Percentiles rank a stretch among this genome's conserved stretches.
phyloP scores from a whole-genome alignment of 345 rosid genomes.

The Aquilaria yunnanensis region DNA sequence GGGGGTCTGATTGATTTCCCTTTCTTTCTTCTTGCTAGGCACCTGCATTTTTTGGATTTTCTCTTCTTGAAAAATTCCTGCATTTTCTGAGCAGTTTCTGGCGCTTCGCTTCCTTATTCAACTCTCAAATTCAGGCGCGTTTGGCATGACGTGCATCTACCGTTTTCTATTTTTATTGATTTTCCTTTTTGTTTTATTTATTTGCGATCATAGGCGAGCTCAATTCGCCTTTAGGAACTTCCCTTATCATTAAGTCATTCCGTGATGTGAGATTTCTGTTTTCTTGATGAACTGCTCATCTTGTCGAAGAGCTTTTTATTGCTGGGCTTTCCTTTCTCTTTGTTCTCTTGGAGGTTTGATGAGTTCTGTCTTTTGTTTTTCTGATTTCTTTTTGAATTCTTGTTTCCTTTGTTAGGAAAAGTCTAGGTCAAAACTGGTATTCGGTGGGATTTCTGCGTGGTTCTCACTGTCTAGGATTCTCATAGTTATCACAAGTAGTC shows the following conservation, averaged over 20 bases:
- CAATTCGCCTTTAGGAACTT: neutral
- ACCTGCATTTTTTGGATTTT: neutral
- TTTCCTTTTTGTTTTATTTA: neutral
- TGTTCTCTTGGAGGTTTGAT: too few species aligned
- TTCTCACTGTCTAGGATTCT: too few species aligned
- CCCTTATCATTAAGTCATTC: too few species aligned
- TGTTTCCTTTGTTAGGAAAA: neutral
- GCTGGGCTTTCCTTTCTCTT: too few species aligned
- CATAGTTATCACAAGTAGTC: too few species aligned
- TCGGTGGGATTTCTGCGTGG: too few species aligned
- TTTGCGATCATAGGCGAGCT: constrained; percentile 14
- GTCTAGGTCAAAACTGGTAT: too few species aligned
- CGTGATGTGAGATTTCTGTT: neutral
- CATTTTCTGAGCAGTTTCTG: constrained; percentile 15
- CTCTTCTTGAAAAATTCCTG: neutral
- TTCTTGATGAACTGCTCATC: neutral
- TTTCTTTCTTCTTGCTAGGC: neutral
- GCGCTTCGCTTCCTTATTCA: constrained; percentile 3
- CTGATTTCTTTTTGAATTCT: neutral
- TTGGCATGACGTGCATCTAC: too few species aligned
- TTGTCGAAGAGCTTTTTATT: too few species aligned
- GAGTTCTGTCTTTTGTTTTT: too few species aligned
- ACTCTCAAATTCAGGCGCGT: too few species aligned
- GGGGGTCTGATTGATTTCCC: neutral
- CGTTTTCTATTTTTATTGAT: too few species aligned